Conservation (phyloP, 495 filamentous ascomycete species). For the Immersiella caudata region DNA sequence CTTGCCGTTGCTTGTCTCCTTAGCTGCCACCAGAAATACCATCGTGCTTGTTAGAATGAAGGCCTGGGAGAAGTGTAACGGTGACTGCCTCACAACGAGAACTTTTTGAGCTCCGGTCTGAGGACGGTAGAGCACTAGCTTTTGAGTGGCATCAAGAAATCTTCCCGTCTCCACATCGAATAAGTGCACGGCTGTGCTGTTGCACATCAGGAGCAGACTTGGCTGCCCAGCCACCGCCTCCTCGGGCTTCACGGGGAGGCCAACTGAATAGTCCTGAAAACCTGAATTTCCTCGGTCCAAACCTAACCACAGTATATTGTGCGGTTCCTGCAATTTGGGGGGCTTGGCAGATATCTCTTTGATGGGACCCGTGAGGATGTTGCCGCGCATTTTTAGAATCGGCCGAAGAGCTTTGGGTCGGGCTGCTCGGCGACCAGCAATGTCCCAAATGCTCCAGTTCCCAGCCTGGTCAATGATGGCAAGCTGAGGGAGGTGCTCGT, state of each 20-base stretch:
- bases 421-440: constrained; percentile 42
- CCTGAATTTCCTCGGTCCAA: constrained; percentile 11
- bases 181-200: constrained; percentile 22
- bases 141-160: constrained; percentile 16
- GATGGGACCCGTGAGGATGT: constrained; percentile 26
- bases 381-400: constrained; percentile 34
- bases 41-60: constrained; percentile 59
- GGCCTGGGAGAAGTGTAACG: constrained; percentile 50
- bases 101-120: constrained; percentile 43
- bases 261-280: neutral
- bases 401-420: constrained; percentile 40
- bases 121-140: constrained; percentile 17
- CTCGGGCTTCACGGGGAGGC: neutral
- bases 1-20: constrained; percentile 17
- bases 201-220: constrained; percentile 29
- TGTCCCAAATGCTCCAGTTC: constrained; percentile 76
- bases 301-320: constrained; percentile 29
- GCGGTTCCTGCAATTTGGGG: constrained; percentile 1
- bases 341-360: constrained; percentile 22
- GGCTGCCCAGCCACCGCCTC: neutral
- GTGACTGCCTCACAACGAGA: constrained; percentile 54
- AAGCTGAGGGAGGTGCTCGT: constrained; percentile 54
- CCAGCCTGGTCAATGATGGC: constrained; percentile 73
- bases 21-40: constrained; percentile 38
- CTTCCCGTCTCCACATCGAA: constrained; percentile 24